Base-by-base conservation (phyloP, 129 eudicot genomes). In the Centaurea solstitialis region DNA sequence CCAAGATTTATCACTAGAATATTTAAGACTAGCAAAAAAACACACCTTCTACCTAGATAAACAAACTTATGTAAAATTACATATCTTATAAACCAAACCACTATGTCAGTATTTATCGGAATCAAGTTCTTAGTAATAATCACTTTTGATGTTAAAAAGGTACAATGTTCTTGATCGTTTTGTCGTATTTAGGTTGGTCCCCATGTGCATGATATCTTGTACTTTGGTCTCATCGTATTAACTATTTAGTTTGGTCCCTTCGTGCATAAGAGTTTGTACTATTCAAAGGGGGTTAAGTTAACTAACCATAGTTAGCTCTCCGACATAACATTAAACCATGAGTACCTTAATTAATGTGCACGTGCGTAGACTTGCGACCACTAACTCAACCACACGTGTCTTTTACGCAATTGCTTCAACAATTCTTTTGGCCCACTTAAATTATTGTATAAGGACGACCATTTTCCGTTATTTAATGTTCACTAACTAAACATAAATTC, bases 291-390 rank as follows among this genome's bases (percentile, higher is more conserved):
- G 64, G 64, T 57, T 57, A 17, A 17, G 65, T 57, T 57, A 57
- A 57, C 22, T 57, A 57, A 57, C 65, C 65, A 57, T 57, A 57
- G 65, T 74, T 74, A 33, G 22, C 40, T 37, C 23, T 20, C 61
- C n/a, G 62, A 43, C 82, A 28, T 45, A 13, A 26, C 30, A 2
- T 26, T 26, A 30, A 57, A 13, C 38, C 40, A 57, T 79, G 53
- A 59, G 24, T 39, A 71, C 83, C 72, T 26, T 26, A 26, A 26
- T 39, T 80, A 70, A 39, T 73, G 50, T 73, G 68, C 84, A 80
- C 78, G 84, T 80, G 84, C 13, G 21, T 80, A 80, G 73, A 73
- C 38, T 26, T 61, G 64, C 41, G 78, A 40, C 77, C 83, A 72
- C 78, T 79, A 57, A 39, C 62, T 57, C 38, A 22, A 71, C 47